phyloP scores from a whole-genome alignment of 2,329 filamentous ascomycete genomes.

The Colletotrichum scovillei region DNA sequence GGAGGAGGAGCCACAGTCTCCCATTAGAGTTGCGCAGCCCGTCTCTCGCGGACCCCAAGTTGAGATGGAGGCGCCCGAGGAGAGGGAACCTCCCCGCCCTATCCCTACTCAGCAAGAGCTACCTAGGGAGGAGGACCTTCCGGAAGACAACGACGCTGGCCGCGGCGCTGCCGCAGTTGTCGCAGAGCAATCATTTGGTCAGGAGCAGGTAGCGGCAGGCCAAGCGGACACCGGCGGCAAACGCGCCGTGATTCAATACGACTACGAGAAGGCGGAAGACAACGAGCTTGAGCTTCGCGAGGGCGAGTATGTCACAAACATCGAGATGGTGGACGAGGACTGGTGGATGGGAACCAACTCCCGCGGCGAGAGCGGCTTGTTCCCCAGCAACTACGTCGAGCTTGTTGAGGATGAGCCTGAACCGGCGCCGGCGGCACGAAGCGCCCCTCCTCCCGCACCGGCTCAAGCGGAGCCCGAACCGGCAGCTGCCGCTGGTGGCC shows the following conservation, averaged over 20 bases:
- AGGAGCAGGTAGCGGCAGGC: constrained; percentile 48
- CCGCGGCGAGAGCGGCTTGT: constrained; percentile 86
- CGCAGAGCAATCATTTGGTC: constrained; percentile 57
- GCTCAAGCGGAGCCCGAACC: constrained; percentile 51
- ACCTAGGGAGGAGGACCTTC: constrained; percentile 72
- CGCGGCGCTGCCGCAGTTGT: constrained; percentile 70
- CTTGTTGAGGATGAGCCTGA: constrained; percentile 73
- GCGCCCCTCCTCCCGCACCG: constrained; percentile 46
- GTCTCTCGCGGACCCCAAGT: constrained; percentile 73
- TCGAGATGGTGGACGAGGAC: constrained; percentile 97
- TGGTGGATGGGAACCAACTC: constrained; percentile 98
- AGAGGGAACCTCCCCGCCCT: constrained; percentile 64
- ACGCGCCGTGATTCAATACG: constrained; percentile 86
- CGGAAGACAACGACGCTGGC: constrained; percentile 67
- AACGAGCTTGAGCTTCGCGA: constrained; percentile 94
- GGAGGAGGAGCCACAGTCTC: constrained; percentile 74
- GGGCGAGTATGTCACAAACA: constrained; percentile 88
- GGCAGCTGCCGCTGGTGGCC: constrained; percentile 51
- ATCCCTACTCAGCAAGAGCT: constrained; percentile 72
- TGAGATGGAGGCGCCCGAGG: constrained; percentile 60
- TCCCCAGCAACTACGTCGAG: constrained; percentile 98
- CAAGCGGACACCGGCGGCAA: constrained; percentile 63
- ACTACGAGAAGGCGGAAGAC: constrained; percentile 97
- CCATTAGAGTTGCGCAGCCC: constrained; percentile 87
- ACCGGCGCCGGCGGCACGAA: constrained; percentile 49